These are phyloP conservation scores for Boletellus ananiceps DNA, from an alignment of 768 basidiomycete species.

Conservation along the genomic window DNA sequence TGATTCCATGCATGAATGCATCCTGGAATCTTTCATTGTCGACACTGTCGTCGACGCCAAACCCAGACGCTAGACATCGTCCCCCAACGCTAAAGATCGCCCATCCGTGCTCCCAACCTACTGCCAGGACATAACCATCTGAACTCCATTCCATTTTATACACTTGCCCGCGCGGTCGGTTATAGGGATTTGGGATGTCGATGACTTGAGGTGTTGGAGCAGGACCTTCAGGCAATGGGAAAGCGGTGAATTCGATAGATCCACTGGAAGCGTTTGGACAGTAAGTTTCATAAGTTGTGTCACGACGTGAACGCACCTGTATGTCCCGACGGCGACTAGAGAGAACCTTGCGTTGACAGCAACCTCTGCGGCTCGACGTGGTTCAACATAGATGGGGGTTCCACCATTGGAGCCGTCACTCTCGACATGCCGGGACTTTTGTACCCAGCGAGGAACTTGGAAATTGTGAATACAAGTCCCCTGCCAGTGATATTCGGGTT, in stretches of 20 bases:
- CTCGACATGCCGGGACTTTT: conserved; percentile 63
- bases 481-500: conserved; percentile 45
- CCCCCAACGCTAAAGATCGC: conserved; percentile 88
- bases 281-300: neutral
- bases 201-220: conserved; percentile 58
- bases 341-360: conserved; percentile 81
- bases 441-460: conserved; percentile 70
- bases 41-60: conserved; percentile 60
- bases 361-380: conserved; percentile 57
- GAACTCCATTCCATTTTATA: conserved; percentile 84
- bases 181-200: conserved; percentile 58
- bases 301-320: conserved; percentile 40
- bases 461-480: conserved; percentile 80
- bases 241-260: conserved; percentile 58
- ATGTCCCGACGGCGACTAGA: conserved; percentile 73
- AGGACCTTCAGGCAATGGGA: conserved; percentile 59
- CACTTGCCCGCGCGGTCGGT: conserved; percentile 56
- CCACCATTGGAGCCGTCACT: conserved; percentile 35
- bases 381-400: conserved; percentile 51
- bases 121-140: conserved; percentile 92
- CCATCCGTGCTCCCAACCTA: conserved; percentile 90
- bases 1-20: conserved; percentile 78
- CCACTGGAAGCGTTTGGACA: conserved; percentile 41
- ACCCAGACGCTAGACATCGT: conserved; percentile 74
- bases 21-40: conserved; percentile 69